Evolutionary conservation across 179 eudicot species (phyloP), one percentile per base, ranked within the genome.

Genomic region (Spergularia azorica): DNA sequence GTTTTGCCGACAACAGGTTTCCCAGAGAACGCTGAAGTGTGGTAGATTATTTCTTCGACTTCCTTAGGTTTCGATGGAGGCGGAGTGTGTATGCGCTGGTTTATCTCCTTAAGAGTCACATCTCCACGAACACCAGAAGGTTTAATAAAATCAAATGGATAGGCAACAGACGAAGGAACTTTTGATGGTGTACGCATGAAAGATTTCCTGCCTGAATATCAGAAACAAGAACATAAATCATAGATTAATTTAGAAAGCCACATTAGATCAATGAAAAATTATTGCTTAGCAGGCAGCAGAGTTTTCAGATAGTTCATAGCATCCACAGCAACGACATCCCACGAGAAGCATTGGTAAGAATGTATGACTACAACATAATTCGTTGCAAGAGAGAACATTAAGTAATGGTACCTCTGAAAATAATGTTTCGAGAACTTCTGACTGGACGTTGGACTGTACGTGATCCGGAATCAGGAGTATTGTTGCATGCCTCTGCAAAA

Each of bases 1-100:
- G 98, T 95, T 84, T 92, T 93, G 9, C 94, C 96, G 51, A 95
- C 92, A 32, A 95, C 95, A 39, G 95, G 98, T 80, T 95, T 95
- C 64, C 98, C 98, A 0, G 98, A 85, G 76, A 95, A 85, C 2
- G 98, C 98, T 67, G 98, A 94, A 66, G 89, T 90, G 3, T 92
- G 97, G 75, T 83, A 92, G 48, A 74, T 48, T 55, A 84, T 86
- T 65, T 91, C 88, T 41, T 83, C 63, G 0, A 36, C 73, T 79
- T 86, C 80, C 84, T 84, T 85, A 2, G 85, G n/a, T 79, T 89
- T 87, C 32, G 84, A 78, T 69, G 92, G 89, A n/a, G 90, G 90
- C 79, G 97, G 98, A 72, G 87, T 83, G 13, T 63, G 90, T 63
- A 95, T 91, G 80, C 86, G 81, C 72, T 91, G 88, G 84, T 95